These are phyloP conservation scores for Trametes versicolor DNA, from an alignment of 1,284 basidiomycete species.

Conservation along the genomic window DNA sequence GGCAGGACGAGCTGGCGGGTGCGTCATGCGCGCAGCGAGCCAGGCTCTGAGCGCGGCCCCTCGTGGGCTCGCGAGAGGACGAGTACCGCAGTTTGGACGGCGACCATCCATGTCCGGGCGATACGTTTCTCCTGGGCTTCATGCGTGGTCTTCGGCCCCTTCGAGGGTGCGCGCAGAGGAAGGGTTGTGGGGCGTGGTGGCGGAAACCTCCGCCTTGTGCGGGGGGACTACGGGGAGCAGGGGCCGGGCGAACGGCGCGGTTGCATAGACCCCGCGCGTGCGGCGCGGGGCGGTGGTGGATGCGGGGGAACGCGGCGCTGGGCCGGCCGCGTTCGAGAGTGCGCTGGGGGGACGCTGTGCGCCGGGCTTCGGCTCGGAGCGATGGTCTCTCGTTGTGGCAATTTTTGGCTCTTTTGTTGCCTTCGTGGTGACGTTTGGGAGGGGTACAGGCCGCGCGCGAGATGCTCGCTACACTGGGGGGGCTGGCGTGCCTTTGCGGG, in stretches of 20 bases:
- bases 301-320: conserved; percentile 39
- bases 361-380: conserved; percentile 16
- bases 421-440: conserved; percentile 23
- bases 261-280: conserved; percentile 23
- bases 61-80: conserved; percentile 28
- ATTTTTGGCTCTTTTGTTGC: conserved; percentile 28
- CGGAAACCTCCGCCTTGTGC: conserved; percentile 36
- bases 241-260: conserved; percentile 30
- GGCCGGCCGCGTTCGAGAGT: conserved; percentile 38
- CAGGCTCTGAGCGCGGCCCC: conserved; percentile 29
- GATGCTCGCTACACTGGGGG: neutral
- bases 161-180: conserved; percentile 30
- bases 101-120: conserved; percentile 28
- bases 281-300: conserved; percentile 32
- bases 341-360: conserved; percentile 27
- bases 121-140: conserved; percentile 34
- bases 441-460: neutral
- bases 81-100: conserved; percentile 9
- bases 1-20: conserved; percentile 20
- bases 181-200: conserved; percentile 29
- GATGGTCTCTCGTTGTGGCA: conserved; percentile 18
- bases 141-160: conserved; percentile 23
- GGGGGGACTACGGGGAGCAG: conserved; percentile 39
- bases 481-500: neutral
- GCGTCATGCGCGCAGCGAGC: conserved; percentile 34